Conservation (phyloP, 2,329 filamentous ascomycete genomes). For the Graphilbum ipis-grandicollis region DNA sequence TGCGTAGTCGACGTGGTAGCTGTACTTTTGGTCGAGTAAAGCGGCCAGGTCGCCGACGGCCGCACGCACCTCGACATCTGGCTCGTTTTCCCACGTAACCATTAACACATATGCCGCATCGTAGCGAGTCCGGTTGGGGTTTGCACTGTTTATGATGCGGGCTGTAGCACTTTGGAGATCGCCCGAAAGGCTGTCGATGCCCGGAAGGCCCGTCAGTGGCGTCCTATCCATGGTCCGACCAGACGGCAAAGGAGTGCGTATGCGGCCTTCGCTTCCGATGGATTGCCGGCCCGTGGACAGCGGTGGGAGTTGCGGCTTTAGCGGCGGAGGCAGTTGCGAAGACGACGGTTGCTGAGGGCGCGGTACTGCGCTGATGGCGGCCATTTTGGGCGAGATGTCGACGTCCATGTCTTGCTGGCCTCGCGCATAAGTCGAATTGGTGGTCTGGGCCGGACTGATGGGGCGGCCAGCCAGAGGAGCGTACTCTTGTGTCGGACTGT, state of each 20-base stretch:
- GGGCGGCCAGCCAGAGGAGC: constrained; percentile 15
- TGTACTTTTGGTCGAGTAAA: constrained; percentile 33
- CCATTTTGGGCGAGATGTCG: constrained; percentile 17
- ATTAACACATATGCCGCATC: constrained; percentile 33
- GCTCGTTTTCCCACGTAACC: constrained; percentile 39
- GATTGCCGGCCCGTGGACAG: constrained; percentile 16
- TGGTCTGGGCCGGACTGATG: constrained; percentile 26
- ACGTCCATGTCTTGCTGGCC: constrained; percentile 39
- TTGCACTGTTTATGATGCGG: constrained; percentile 25
- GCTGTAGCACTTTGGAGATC: constrained; percentile 34
- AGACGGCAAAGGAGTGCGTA: constrained; percentile 38
- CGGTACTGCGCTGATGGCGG: constrained; percentile 11
- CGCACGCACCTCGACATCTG: constrained; percentile 21
- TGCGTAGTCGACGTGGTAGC: constrained; percentile 29
- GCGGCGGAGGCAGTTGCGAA: background rate
- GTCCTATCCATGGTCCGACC: constrained; percentile 36
- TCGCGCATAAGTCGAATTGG: constrained; percentile 22
- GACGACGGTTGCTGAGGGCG: constrained; percentile 4
- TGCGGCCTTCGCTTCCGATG: constrained; percentile 24
- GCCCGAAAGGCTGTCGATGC: constrained; percentile 31
- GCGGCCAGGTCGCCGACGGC: constrained; percentile 29
- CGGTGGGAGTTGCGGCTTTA: background rate
- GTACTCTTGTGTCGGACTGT: constrained; percentile 35
- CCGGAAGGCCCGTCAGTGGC: constrained; percentile 23
- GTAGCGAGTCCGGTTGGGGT: constrained; percentile 33